phyloP scores from a whole-genome alignment of 371 early-diverging fungal species.

The Batkoa obscura region DNA sequence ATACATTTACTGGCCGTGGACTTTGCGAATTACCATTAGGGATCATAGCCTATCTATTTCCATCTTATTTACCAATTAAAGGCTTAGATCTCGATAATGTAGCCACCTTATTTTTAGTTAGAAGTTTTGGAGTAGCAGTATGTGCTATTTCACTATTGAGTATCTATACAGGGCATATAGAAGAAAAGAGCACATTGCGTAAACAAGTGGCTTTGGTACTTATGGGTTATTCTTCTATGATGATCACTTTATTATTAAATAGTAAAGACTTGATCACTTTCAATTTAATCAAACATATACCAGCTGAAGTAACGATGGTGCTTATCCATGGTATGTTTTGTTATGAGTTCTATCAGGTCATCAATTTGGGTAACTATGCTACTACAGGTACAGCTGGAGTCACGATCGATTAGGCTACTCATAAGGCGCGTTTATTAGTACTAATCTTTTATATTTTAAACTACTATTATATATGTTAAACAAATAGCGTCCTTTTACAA shows the following conservation, averaged over 20 bases:
- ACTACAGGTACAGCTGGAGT: neutral
- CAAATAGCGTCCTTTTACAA: no score
- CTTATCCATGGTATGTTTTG: conserved; percentile 5
- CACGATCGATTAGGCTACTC: conserved; percentile 1
- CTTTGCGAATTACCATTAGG: neutral
- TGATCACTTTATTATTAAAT: conserved; percentile 1
- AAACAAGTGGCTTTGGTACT: conserved; percentile 1
- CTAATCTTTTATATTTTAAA: no score
- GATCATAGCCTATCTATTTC: neutral
- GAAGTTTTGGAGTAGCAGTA: neutral
- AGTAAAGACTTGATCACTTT: neutral
- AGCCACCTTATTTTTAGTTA: neutral
- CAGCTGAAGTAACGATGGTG: neutral
- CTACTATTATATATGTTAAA: no score
- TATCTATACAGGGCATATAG: neutral
- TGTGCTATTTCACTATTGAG: neutral
- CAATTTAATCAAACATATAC: neutral
- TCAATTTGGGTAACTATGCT: neutral
- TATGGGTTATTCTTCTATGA: conserved; percentile 6
- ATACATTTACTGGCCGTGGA: conserved; percentile 3
- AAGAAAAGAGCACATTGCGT: neutral
- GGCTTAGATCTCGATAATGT: conserved; percentile 1
- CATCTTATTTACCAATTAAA: neutral
- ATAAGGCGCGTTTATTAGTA: no score
- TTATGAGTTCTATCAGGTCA: neutral